Percentiles rank a stretch among this genome's conserved stretches.
phyloP scores from a whole-genome alignment of 495 filamentous ascomycete species.

The Hypoxylon trugodes region DNA sequence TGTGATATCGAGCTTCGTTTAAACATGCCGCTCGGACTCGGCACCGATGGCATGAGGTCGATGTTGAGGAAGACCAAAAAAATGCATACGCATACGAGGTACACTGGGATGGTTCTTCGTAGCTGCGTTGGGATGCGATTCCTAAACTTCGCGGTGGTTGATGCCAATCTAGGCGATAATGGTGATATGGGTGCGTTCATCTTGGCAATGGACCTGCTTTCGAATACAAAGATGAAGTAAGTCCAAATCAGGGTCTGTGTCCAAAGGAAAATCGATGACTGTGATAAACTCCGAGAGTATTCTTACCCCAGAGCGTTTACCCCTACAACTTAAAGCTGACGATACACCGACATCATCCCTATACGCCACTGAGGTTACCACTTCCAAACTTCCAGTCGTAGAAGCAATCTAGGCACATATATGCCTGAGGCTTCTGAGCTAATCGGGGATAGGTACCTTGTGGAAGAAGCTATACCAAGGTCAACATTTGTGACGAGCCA shows the following conservation, averaged over 20 bases:
- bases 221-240: neutral
- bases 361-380: too few relatives aligned
- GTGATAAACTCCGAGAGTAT: neutral
- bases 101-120: conserved; percentile 46
- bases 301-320: too few relatives aligned
- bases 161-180: conserved; percentile 48
- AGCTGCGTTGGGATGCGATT: conserved; percentile 41
- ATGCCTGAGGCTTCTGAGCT: neutral
- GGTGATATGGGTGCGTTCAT: conserved; percentile 46
- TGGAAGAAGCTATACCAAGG: neutral
- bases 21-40: conserved; percentile 20
- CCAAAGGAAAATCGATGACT: neutral
- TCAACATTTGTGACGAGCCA: neutral
- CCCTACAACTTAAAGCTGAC: neutral
- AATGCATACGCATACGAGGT: conserved; percentile 46
- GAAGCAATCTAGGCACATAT: neutral
- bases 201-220: conserved; percentile 29
- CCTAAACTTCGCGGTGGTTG: conserved; percentile 48
- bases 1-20: conserved; percentile 2
- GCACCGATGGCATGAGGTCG: conserved; percentile 40
- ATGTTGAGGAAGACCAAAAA: conserved; percentile 55
- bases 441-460: neutral
- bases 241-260: neutral
- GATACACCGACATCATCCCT: neutral
- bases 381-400: neutral